These are phyloP conservation scores for Dendryphion nanum DNA, from an alignment of 2,329 filamentous ascomycete genomes.

Conservation along the genomic window DNA sequence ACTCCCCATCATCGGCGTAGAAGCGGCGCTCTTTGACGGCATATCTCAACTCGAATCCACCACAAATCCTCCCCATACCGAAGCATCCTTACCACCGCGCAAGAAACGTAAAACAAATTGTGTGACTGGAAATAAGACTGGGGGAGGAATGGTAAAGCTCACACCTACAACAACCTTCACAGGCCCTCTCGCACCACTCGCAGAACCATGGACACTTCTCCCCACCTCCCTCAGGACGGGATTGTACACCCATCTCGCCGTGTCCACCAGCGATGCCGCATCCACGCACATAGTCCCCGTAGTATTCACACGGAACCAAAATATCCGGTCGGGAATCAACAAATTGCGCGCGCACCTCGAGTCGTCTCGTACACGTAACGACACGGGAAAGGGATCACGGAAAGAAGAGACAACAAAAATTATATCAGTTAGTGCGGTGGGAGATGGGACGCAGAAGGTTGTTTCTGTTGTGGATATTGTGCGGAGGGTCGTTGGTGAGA, in stretches of 20 bases:
- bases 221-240: neutral
- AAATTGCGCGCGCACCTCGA: conserved; percentile 8
- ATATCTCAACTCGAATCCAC: too few species aligned
- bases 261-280: neutral
- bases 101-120: neutral
- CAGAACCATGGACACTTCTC: conserved; percentile 12
- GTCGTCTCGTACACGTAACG: conserved; percentile 4
- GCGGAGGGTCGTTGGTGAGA: neutral
- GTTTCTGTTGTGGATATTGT: neutral
- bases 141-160: too few species aligned
- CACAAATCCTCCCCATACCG: neutral
- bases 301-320: conserved; percentile 13
- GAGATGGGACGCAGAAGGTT: neutral
- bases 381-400: neutral
- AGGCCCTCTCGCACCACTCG: too few species aligned
- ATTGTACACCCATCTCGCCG: neutral
- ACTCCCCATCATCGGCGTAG: conserved; percentile 9
- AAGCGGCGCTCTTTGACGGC: too few species aligned
- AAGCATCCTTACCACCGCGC: neutral
- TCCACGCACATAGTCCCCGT: conserved; percentile 1
- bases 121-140: too few species aligned
- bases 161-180: too few species aligned
- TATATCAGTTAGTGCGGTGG: neutral
- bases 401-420: neutral
- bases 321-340: conserved; percentile 11